Conservation (phyloP, 257 asterid species). For the Euphrasia confusa region DNA sequence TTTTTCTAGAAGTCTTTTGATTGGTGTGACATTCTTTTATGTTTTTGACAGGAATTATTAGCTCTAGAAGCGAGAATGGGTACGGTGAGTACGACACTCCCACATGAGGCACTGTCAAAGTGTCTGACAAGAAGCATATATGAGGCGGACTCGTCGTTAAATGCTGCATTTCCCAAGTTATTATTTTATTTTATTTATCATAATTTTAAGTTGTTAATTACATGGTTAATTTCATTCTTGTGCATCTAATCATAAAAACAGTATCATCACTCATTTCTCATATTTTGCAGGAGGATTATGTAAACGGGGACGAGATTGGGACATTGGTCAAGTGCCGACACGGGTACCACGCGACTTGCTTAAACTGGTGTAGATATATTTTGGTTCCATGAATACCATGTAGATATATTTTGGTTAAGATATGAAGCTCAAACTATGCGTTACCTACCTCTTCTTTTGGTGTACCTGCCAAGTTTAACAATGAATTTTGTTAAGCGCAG, state of each 20-base stretch:
- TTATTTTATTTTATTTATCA: too few relatives aligned
- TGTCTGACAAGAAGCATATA: slow-evolving; percentile 53
- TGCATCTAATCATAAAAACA: not conserved
- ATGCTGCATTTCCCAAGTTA: slow-evolving; percentile 91
- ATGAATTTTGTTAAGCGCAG: too few relatives aligned
- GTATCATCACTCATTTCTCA: not conserved
- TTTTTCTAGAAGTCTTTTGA: not conserved
- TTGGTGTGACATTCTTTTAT: not conserved
- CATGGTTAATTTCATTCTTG: too few relatives aligned
- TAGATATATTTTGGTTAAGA: too few relatives aligned
- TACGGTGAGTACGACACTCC: slow-evolving; percentile 76
- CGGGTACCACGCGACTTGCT: slow-evolving; percentile 58
- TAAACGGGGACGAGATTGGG: slow-evolving; percentile 59
- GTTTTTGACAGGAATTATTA: slow-evolving; percentile 68
- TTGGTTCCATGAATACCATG: too few relatives aligned
- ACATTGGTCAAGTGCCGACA: slow-evolving; percentile 65
- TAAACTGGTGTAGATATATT: too few relatives aligned
- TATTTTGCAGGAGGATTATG: slow-evolving; percentile 73
- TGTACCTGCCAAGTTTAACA: too few relatives aligned
- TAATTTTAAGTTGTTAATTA: too few relatives aligned
- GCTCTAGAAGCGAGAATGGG: slow-evolving; percentile 95
- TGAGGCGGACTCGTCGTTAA: slow-evolving; percentile 32
- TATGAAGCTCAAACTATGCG: too few relatives aligned
- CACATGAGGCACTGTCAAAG: slow-evolving; percentile 68
- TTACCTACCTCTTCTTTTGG: too few relatives aligned